A percentile compares a stretch with the other conserved stretches of the same genome.
Conservation (phyloP, 129 eudicot genomes). For the Heracleum sosnowskyi region DNA sequence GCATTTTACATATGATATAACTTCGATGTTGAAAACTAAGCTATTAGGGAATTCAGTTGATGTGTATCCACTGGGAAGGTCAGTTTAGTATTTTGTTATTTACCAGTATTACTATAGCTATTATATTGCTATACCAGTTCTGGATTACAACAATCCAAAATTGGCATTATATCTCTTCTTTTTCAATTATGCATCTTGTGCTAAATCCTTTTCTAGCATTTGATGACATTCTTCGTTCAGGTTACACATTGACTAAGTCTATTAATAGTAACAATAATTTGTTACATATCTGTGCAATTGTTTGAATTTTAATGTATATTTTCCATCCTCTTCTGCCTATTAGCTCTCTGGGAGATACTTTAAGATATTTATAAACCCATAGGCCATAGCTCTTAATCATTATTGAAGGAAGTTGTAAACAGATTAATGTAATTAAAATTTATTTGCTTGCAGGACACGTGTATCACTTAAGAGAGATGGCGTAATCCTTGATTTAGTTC, state of each 20-base stretch:
- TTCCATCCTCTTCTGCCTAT: background rate
- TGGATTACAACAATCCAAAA: background rate
- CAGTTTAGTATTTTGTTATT: constrained; percentile 3
- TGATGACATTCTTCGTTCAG: background rate
- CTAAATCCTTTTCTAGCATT: background rate
- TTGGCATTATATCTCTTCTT: background rate
- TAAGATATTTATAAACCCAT: background rate
- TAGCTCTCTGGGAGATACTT: background rate
- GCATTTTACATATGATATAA: constrained; percentile 70
- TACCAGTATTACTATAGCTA: background rate
- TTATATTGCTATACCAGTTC: background rate
- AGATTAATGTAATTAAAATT: background rate
- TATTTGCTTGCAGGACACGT: constrained; percentile 45
- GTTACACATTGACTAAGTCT: background rate
- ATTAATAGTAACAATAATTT: background rate
- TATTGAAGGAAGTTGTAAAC: background rate
- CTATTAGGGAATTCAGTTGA: constrained; percentile 85
- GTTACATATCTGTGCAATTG: background rate
- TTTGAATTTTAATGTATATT: background rate
- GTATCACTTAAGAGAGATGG: constrained; percentile 69
- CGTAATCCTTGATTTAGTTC: constrained; percentile 72
- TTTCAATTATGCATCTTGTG: background rate
- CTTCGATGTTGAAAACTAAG: constrained; percentile 83
- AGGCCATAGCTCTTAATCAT: background rate
- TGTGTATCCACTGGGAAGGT: constrained; percentile 95